A percentile compares a stretch with the other conserved stretches of the same genome.
Conservation (phyloP, 1,284 basidiomycete genomes). For the Exobasidium cylindrosporum region DNA sequence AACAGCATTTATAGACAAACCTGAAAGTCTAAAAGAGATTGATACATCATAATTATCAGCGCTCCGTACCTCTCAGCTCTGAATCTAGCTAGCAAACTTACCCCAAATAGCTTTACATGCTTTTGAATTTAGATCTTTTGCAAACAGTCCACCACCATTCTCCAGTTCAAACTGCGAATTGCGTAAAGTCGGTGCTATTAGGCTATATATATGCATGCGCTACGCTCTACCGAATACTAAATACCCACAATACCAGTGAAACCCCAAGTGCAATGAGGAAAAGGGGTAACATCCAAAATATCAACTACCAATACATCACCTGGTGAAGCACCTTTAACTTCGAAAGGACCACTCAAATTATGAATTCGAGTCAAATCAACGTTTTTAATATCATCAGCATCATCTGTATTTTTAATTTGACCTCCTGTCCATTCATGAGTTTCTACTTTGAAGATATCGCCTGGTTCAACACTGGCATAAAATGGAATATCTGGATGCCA, state of each 20-base stretch:
- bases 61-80: no score
- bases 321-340: conserved; percentile 71
- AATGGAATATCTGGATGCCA: conserved; percentile 56
- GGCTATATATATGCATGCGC: conserved; percentile 61
- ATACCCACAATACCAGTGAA: conserved; percentile 64
- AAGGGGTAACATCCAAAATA: conserved; percentile 72
- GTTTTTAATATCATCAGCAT: conserved; percentile 64
- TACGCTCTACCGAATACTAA: conserved; percentile 17
- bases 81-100: no score
- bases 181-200: neutral
- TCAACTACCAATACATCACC: conserved; percentile 75
- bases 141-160: conserved; percentile 73
- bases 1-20: no score
- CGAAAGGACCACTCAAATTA: conserved; percentile 72
- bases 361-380: conserved; percentile 58
- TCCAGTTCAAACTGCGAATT: conserved; percentile 70
- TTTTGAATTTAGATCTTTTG: conserved; percentile 67
- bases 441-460: conserved; percentile 64
- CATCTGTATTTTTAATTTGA: conserved; percentile 26
- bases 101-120: conserved; percentile 62
- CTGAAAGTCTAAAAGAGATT: no score
- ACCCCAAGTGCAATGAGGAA: conserved; percentile 76
- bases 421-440: conserved; percentile 37
- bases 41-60: no score
- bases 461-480: conserved; percentile 38